phyloP scores from a whole-genome alignment of 1,284 basidiomycete genomes.

The Ustilago vetiveriae region DNA sequence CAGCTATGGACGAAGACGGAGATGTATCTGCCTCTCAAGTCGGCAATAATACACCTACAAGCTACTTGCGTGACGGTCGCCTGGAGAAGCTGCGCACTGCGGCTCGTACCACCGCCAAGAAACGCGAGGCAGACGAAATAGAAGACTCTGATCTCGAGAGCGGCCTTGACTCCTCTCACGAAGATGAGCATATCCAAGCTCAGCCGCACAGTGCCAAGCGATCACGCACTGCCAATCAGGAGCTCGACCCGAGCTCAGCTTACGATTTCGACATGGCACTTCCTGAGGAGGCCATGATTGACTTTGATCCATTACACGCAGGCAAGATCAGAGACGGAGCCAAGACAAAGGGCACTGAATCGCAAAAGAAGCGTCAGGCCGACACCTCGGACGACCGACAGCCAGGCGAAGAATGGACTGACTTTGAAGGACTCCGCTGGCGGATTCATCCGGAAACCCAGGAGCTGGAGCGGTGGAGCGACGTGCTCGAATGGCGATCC shows the following conservation, averaged over 20 bases:
- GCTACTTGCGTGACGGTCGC: background rate
- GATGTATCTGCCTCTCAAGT: background rate
- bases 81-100: background rate
- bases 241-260: conserved; percentile 22
- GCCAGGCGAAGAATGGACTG: conserved; percentile 61
- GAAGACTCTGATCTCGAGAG: conserved; percentile 19
- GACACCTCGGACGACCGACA: conserved; percentile 55
- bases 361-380: conserved; percentile 35
- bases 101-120: conserved; percentile 36
- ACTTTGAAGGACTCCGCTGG: conserved; percentile 60
- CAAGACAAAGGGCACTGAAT: background rate
- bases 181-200: conserved; percentile 9
- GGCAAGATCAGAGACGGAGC: background rate
- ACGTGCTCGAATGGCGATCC: conserved; percentile 54
- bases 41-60: background rate
- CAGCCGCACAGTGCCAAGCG: conserved; percentile 25
- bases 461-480: conserved; percentile 32
- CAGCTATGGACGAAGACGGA: conserved; percentile 25
- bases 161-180: conserved; percentile 11
- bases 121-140: conserved; percentile 41
- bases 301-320: conserved; percentile 24
- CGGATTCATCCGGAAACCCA: conserved; percentile 56
- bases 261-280: conserved; percentile 31
- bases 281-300: conserved; percentile 31
- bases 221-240: conserved; percentile 17